A percentile compares a stretch with the other conserved stretches of the same genome.
Evolutionary conservation across 257 asterid species (phyloP).

Genomic region (Penstemon eatonii): DNA sequence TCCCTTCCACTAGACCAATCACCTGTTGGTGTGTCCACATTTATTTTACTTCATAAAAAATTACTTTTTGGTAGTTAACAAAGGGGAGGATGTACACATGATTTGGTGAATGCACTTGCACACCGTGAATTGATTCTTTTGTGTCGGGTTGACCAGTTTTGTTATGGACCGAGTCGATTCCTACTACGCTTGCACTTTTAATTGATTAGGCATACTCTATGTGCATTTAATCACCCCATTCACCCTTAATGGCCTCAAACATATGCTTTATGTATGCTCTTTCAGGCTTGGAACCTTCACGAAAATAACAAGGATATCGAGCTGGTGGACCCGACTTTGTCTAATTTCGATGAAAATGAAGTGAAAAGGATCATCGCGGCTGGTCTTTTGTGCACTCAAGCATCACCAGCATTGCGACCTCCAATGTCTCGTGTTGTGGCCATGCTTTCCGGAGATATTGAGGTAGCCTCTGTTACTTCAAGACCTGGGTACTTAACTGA

Average conservation of each 20-base stretch:
- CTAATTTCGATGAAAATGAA: conserved; percentile 22
- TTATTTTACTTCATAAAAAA: too few relatives aligned
- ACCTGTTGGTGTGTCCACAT: too few relatives aligned
- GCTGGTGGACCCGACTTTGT: conserved; percentile 31
- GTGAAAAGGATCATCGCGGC: background rate
- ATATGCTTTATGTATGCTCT: background rate
- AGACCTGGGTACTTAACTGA: conserved; percentile 16
- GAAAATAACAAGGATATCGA: conserved; percentile 32
- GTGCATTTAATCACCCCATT: background rate
- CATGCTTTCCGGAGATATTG: conserved; percentile 20
- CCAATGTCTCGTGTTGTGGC: conserved; percentile 21
- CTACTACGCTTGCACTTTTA: background rate
- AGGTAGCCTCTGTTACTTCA: conserved; percentile 10
- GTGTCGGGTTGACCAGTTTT: background rate
- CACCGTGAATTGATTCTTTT: too few relatives aligned
- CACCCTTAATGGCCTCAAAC: background rate
- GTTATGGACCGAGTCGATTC: background rate
- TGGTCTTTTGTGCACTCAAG: conserved; percentile 19
- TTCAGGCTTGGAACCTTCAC: conserved; percentile 33
- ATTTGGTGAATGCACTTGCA: too few relatives aligned
- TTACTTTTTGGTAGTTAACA: too few relatives aligned
- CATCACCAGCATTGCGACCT: conserved; percentile 15
- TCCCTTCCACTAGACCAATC: too few relatives aligned
- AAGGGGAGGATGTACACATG: too few relatives aligned
- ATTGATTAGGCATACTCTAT: background rate